Evolutionary conservation across 2,329 filamentous ascomycete genomes (phyloP), one percentile per base, ranked within the genome.

Genomic region (Trichoderma lentiforme): DNA sequence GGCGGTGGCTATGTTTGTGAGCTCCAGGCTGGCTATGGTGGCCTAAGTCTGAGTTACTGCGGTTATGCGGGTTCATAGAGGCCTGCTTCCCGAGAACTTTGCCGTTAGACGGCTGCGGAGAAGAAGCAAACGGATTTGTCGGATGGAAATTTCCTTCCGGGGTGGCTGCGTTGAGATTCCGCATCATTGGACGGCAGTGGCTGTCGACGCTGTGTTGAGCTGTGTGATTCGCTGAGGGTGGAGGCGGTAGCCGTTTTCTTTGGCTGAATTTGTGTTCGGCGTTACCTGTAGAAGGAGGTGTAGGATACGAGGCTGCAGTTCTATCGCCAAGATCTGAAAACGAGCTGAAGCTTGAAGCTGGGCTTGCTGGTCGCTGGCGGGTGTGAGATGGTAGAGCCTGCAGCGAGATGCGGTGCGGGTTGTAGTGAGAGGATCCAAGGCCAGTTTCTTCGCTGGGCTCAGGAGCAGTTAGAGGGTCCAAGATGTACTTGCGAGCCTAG

Each of bases 361-460:
- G n/a, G 43, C n/a, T 51, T 47, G 43, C n/a, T n/a, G 43, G 43
- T 51, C 43, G 43, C 43, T 51, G 43, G 28, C 51, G 56, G 15
- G 7, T 36, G n/a, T 69, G 53, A 32, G 36, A 28, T 14, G 56
- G 15, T 36, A n/a, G 53, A 61, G 62, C 70, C 34, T 64, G 34
- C 39, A 58, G 21, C 3, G 51, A 75, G 73, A 62, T 75, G 26
- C 56, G 77, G 21, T 74, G 77, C 70, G 75, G 74, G 68, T 79
- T 80, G 84, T 84, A 80, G 76, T 89, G 87, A 74, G 88, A 88
- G 4, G 85, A 84, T 72, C 88, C 88, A n/a, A 87, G 87, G 8
- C 91, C 90, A 62, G 89, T 91, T 78, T 92, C 89, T 73, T 91
- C 87, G 73, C 85, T 88, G 15, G 91, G 91, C 73, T 92, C 89